These are phyloP conservation scores for Nothophaeocryptopus gaeumannii DNA, from an alignment of 2,329 filamentous ascomycete species.

Conservation along the genomic window DNA sequence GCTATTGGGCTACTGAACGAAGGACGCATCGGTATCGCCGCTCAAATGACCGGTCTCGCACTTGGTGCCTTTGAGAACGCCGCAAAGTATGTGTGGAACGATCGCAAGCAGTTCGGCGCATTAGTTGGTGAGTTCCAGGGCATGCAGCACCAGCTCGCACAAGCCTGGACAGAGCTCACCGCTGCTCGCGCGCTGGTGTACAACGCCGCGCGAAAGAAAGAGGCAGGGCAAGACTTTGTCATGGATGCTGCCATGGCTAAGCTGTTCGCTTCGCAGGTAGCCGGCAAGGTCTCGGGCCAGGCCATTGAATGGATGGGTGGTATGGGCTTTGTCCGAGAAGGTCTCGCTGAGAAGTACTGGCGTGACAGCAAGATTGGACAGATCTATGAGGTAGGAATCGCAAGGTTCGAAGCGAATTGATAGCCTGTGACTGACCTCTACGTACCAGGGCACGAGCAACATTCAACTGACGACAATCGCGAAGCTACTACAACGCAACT, in stretches of 20 bases:
- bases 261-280: conserved; percentile 89
- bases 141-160: conserved; percentile 98
- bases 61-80: conserved; percentile 95
- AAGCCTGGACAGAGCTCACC: conserved; percentile 89
- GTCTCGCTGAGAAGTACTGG: conserved; percentile 96
- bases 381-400: conserved; percentile 55
- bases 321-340: conserved; percentile 97
- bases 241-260: conserved; percentile 98
- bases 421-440: conserved; percentile 39
- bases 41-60: conserved; percentile 96
- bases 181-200: conserved; percentile 90
- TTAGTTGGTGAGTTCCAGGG: conserved; percentile 96
- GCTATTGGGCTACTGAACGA: conserved; percentile 93
- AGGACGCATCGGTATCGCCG: conserved; percentile 94
- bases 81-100: conserved; percentile 93
- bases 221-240: conserved; percentile 93
- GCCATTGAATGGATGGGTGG: conserved; percentile 99
- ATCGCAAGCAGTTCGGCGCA: conserved; percentile 93
- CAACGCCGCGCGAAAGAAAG: conserved; percentile 97
- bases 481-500: conserved; percentile 66
- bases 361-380: conserved; percentile 97
- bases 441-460: conserved; percentile 64
- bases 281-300: conserved; percentile 76
- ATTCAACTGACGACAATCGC: conserved; percentile 70
- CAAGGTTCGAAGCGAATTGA: conserved; percentile 52